Conservation (phyloP, 495 filamentous ascomycete genomes). For the Acidiella bohemica region DNA sequence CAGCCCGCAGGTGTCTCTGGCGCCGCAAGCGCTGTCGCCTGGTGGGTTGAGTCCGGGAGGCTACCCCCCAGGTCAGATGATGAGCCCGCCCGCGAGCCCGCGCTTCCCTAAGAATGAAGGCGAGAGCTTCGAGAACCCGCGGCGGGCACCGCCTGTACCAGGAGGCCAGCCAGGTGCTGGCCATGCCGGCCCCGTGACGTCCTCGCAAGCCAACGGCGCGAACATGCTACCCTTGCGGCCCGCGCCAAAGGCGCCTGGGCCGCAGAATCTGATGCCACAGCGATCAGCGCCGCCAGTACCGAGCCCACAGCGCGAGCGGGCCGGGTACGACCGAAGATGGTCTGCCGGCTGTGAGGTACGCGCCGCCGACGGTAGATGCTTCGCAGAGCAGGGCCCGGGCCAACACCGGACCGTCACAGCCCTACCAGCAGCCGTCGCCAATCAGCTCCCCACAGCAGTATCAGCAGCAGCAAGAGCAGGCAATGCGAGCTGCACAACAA, state of each 20-base stretch:
- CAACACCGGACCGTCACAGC: conserved; percentile 25
- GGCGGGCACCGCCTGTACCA: conserved; percentile 83
- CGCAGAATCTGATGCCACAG: conserved; percentile 28
- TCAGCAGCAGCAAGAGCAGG: conserved; percentile 75
- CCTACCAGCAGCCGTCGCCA: conserved; percentile 7
- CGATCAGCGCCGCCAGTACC: conserved; percentile 32
- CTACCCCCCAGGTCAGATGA: conserved; percentile 47
- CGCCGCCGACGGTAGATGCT: conserved; percentile 26
- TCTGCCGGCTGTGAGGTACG: conserved; percentile 24
- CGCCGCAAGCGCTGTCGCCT: conserved; percentile 19
- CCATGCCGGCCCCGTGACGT: conserved; percentile 23
- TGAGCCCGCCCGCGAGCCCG: conserved; percentile 78
- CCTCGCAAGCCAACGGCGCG: conserved; percentile 40
- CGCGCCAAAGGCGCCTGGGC: conserved; percentile 49
- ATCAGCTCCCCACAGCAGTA: conserved; percentile 32
- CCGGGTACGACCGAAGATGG: conserved; percentile 24
- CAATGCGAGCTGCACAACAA: conserved; percentile 61
- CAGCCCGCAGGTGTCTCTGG: conserved; percentile 35
- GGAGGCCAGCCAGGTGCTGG: conserved; percentile 17
- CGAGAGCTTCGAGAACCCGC: conserved; percentile 92
- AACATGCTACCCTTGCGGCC: conserved; percentile 50
- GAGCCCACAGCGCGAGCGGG: conserved; percentile 14
- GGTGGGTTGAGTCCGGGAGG: conserved; percentile 32
- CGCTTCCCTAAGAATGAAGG: conserved; percentile 84
- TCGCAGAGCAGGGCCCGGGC: conserved; percentile 30